These are phyloP conservation scores for Metarhizium robertsii DNA, from an alignment of 2,329 filamentous ascomycete species.

Conservation along the genomic window DNA sequence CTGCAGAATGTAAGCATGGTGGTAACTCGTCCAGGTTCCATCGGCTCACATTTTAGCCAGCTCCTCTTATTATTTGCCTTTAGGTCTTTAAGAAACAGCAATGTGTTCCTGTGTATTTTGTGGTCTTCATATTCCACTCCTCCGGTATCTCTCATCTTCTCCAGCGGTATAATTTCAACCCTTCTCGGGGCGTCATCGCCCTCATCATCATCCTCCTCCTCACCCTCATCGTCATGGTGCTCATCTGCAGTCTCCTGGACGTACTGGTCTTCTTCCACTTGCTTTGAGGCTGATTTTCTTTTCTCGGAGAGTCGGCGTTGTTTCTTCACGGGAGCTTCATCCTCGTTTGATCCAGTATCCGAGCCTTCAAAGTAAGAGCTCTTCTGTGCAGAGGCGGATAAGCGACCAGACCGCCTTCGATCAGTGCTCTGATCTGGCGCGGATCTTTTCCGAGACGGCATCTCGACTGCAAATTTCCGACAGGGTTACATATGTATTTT, in stretches of 20 bases:
- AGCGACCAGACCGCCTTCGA: constrained; percentile 38
- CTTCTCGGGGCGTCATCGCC: constrained; percentile 24
- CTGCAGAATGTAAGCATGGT: constrained; percentile 30
- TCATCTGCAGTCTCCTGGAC: constrained; percentile 17
- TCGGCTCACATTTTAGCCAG: constrained; percentile 46
- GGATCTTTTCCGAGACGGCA: constrained; percentile 3
- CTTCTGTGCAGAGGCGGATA: constrained; percentile 34
- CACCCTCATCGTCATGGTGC: constrained; percentile 15
- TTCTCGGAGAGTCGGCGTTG: constrained; percentile 18
- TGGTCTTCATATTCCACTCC: constrained; percentile 39
- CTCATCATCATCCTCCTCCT: constrained; percentile 15
- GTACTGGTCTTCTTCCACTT: constrained; percentile 14
- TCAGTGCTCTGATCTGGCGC: neutral
- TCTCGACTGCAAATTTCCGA: neutral
- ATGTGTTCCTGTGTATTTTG: constrained; percentile 46
- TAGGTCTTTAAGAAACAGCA: constrained; percentile 48
- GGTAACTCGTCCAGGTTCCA: neutral
- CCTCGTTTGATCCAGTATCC: constrained; percentile 3
- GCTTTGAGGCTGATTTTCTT: constrained; percentile 4
- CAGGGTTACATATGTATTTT: neutral
- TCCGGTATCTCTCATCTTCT: constrained; percentile 23
- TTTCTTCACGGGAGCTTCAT: constrained; percentile 15
- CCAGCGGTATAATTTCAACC: constrained; percentile 25
- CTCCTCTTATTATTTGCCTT: constrained; percentile 48
- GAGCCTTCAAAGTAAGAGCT: constrained; percentile 41